These are phyloP conservation scores for Psidium friedrichsthalianum DNA, from an alignment of 345 rosid genomes.

Conservation along the genomic window DNA sequence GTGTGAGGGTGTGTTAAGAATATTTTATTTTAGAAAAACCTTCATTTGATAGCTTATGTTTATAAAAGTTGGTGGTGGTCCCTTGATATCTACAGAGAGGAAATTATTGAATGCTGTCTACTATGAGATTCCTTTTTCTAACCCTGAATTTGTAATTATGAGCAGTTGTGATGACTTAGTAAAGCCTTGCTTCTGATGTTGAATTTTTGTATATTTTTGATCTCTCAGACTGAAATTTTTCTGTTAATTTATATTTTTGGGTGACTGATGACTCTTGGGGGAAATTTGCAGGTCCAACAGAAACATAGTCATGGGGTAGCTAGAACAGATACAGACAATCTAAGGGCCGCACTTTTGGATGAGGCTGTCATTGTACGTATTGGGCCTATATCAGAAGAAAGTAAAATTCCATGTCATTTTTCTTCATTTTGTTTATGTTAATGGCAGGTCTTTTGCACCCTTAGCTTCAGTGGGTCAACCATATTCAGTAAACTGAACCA, in stretches of 20 bases:
- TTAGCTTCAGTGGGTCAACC: slow-evolving; percentile 89
- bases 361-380: slow-evolving; percentile 78
- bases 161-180: not conserved
- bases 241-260: not conserved
- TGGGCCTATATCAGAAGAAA: slow-evolving; percentile 4
- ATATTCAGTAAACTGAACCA: slow-evolving; percentile 53
- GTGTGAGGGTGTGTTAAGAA: not conserved
- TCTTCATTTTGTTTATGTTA: slow-evolving; percentile 5
- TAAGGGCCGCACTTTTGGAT: slow-evolving; percentile 67
- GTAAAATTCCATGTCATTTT: not conserved
- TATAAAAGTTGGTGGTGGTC: not conserved
- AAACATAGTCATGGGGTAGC: slow-evolving; percentile 65
- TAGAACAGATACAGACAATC: slow-evolving; percentile 59
- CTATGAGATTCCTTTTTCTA: not conserved
- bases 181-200: not conserved
- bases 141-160: not conserved
- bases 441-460: slow-evolving; percentile 80
- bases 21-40: not conserved
- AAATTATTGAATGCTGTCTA: not conserved
- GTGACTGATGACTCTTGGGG: not conserved
- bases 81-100: not conserved
- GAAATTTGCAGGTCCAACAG: slow-evolving; percentile 62
- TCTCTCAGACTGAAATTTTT: not conserved
- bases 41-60: not conserved
- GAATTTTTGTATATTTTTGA: not conserved